Evolutionary conservation across 2,329 filamentous ascomycete species (phyloP), one percentile per base, ranked within the genome.

Genomic region (Atkinsonella hypoxylon): DNA sequence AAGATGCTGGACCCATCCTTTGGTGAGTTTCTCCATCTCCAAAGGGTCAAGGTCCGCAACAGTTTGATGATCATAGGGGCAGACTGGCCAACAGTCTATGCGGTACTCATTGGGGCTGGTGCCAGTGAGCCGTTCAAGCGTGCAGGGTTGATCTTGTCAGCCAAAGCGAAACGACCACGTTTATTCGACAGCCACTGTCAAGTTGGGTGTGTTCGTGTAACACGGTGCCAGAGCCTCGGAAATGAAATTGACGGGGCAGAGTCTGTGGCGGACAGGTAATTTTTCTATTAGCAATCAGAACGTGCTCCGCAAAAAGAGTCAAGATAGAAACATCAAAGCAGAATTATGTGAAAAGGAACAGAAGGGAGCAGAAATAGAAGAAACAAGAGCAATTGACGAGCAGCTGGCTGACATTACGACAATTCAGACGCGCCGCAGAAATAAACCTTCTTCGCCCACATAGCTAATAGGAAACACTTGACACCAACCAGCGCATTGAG

Each of bases 1-100:
- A 13, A 60, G 50, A 34, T 61, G 57, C 18, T 56, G 51, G 15
- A 61, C 55, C 53, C 59, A 62, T n/a, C 51, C 55, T 8, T 58
- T 54, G 43, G 52, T 53, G 34, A 53, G 42, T 42, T 51, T 51
- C 13, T 53, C 52, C 52, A 53, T 53, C 42, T 48, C 48, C 41
- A 31, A 45, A 38, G 41, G 30, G 18, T 30, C 26, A 38, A 41
- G 32, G 20, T 44, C 36, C 41, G 34, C 3, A 18, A 20, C 40
- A 32, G n/a, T 31, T n/a, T 36, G 34, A 34, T 34, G 45, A 49
- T 36, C 49, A 49, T 39, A n/a, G 20, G 49, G 41, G 34, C 42
- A 30, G 38, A 46, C 47, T 17, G n/a, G 34, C 10, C 26, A 26
- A 26, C 26, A 26, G 26, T 26, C 26, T 26, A 26, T 26, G 26